Evolutionary conservation across 106 monocot genomes (phyloP), one percentile per base, ranked within the genome.

Genomic region (Acorus calamus): DNA sequence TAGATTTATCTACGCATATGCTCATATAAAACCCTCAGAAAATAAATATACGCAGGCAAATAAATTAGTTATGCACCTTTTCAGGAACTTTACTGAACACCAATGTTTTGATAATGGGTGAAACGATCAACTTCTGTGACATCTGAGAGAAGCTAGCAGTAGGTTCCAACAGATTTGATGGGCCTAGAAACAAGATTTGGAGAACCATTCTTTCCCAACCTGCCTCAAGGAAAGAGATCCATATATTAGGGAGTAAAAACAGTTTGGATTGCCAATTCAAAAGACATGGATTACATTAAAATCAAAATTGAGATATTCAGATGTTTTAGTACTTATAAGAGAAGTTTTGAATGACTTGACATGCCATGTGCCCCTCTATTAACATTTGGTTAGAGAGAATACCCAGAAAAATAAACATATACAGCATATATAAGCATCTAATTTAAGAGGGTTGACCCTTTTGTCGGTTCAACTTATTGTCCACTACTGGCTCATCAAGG

Each of bases 151-250:
- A 96, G 66, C 80, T 90, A 4, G 96, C 71, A 49, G 75, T 77
- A 11, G 96, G 96, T 60, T 98, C 91, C 62, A 98, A 63, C 62
- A 98, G 83, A 85, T 98, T 98, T 13, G 96, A 91, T 42, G 91
- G 96, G 13, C 91, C 96, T 47, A 98, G 61, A 79, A 98, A 98
- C 59, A 98, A 69, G 50, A 98, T 91, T 68, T 91, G 96, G n/a
- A 98, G 83, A 55, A 98, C 91, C 96, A 98, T 98, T 71, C 96
- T 83, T 67, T 90, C 91, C 90, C 91, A 98, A 6, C 96, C 96
- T 98, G 70, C 67, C 8, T 41, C 14, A 14, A 72, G 6, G 11
- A 3, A 48, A 11, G 48, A 4, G 48, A 61, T 61, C 4, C 14
- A 4, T 57, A 11, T 28, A 28, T 28, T 28, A 28, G 28, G 28